Evolutionary conservation across 768 basidiomycete species (phyloP), one percentile per base, ranked within the genome.

Genomic region (Agrocybe pediades): DNA sequence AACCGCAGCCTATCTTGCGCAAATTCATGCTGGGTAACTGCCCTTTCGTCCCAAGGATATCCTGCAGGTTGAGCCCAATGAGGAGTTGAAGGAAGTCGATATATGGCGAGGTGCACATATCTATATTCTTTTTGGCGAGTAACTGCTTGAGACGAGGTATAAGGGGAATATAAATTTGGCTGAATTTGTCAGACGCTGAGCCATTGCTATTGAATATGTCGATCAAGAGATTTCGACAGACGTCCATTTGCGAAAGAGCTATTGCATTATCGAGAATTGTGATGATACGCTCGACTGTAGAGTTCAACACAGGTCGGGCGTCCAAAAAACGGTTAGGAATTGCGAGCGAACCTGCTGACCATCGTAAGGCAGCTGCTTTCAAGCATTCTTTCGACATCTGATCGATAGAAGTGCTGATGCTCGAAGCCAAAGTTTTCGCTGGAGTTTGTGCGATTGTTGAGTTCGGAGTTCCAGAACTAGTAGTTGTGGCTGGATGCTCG

Each of bases 1-100:
- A 73, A 21, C 69, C 66, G 49, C 72, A 72, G 1, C 68, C 69
- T 21, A 74, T 50, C 30, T 68, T 70, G 19, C 68, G 63, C 29
- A 70, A 49, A 13, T 51, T 53, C 1, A 51, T 16, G 11, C 25
- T 46, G 25, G 52, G 33, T 4, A 36, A 3, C 13, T 36, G 13
- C 21, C 47, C 55, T 50, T 63, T 65, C 5, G 55, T 49, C 7
- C 68, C 67, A 8, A 74, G 59, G 13, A 71, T 47, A 33, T 69
- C 52, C 2, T 56, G 55, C 24, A 75, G 60, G 27, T 71, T 70
- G 2, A 56, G 41, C 8, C 60, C 67, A 15, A 75, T 59, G 11
- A 71, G 46, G 16, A 62, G 56, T 43, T 66, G 63, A 13, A 70
- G 50, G 15, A 74, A 62, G 30, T 64, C 62, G 24, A 49, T 52